A percentile compares a stretch with the other conserved stretches of the same genome.
phyloP scores from a whole-genome alignment of 1,284 basidiomycete genomes.

The Rhodotorula mucilaginosa region DNA sequence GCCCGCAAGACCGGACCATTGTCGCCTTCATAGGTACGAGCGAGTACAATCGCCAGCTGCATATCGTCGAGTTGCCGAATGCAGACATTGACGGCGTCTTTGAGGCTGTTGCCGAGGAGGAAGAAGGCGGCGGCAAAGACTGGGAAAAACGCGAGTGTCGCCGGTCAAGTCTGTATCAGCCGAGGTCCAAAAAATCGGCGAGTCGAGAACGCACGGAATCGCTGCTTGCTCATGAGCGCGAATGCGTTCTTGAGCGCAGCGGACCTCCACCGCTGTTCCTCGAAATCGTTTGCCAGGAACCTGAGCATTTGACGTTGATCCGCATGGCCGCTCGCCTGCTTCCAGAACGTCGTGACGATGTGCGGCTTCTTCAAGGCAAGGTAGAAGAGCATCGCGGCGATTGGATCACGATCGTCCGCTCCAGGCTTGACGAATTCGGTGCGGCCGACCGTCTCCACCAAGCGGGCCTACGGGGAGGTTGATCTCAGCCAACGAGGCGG shows the following conservation, averaged over 20 bases:
- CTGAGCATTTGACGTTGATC: conserved; percentile 88
- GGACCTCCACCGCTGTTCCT: conserved; percentile 77
- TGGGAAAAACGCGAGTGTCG: conserved; percentile 47
- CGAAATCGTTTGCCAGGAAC: conserved; percentile 90
- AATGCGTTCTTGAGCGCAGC: conserved; percentile 97
- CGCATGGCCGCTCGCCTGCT: conserved; percentile 88
- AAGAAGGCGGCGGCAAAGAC: conserved; percentile 98
- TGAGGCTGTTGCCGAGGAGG: conserved; percentile 79
- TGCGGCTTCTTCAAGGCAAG: conserved; percentile 90
- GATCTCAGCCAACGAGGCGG: too few species aligned
- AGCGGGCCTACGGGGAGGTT: conserved; percentile 58
- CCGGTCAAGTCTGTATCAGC: not conserved
- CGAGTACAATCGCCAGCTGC: conserved; percentile 81
- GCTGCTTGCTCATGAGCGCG: conserved; percentile 81
- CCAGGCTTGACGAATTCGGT: conserved; percentile 75
- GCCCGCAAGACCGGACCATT: conserved; percentile 72
- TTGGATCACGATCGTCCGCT: conserved; percentile 81
- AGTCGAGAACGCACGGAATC: conserved; percentile 66
- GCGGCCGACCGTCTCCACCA: conserved; percentile 86
- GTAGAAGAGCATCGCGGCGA: conserved; percentile 84
- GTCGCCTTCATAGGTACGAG: conserved; percentile 76
- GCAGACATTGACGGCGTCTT: conserved; percentile 90
- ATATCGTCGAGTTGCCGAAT: conserved; percentile 83
- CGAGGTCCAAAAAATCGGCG: not conserved
- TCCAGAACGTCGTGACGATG: conserved; percentile 90